Evolutionary conservation across 2,329 filamentous ascomycete species (phyloP), one percentile per base, ranked within the genome.

Genomic region (Tolypocladium tropicale): DNA sequence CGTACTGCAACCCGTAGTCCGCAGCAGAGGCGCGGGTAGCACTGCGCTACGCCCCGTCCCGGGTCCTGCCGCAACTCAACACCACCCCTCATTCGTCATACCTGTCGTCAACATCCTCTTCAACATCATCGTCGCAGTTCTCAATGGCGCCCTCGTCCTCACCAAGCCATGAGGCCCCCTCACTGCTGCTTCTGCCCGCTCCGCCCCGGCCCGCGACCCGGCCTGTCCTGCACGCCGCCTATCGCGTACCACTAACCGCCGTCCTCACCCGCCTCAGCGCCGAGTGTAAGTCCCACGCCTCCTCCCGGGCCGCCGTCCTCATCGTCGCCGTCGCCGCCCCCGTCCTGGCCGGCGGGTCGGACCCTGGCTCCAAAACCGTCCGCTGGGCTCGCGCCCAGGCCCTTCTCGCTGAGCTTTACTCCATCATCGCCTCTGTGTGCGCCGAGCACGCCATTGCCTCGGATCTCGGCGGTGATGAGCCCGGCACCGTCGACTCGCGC

Each of bases 361-460:
- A 73, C 75, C 28, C 71, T 73, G 25, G 56, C 53, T 23, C 46
- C 50, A 37, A 78, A 59, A 43, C 62, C 75, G 79, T 28, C 73
- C 74, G 81, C 21, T 95, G 91, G 79, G 67, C 77, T 36, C 72
- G 78, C n/a, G 80, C 85, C 0, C 90, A 96, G 70, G 77, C 79
- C n/a, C 76, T 93, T 6, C 73, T 96, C 25, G 88, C 88, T 3
- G 81, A 82, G 30, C 68, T 95, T 28, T 97, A 97, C 76, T 84
- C 85, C 64, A 78, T 96, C 53, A 76, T 94, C 56, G 86, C 86
- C 36, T 74, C 85, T 50, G 76, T 90, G n/a, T 90, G 87, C 59
- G 82, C 85, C 14, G 78, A 83, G 61, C 75, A 82, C 52, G 75
- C 74, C 51, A 78, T 74, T 73, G 86, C 69, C 73, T 89, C 70